Evolutionary conservation across 805 yeast species (phyloP).

Genomic region (Barnettozyma pratensis): DNA sequence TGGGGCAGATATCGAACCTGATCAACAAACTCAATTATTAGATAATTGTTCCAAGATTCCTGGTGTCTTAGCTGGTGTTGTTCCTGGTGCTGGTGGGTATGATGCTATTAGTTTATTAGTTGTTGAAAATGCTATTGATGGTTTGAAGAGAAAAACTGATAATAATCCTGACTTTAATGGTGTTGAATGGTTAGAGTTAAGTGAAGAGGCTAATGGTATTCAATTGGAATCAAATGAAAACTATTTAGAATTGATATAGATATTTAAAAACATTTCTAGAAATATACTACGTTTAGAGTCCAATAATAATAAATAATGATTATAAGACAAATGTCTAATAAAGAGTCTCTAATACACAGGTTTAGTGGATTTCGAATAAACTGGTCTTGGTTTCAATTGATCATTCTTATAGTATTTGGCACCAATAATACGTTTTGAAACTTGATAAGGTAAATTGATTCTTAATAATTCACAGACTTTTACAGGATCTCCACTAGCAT

Average conservation of each 20-base stretch:
- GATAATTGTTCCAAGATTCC: constrained; percentile 48
- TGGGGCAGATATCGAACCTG: constrained; percentile 88
- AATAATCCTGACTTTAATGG: constrained; percentile 30
- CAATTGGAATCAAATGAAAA: constrained; percentile 37
- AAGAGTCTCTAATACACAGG: too few species aligned
- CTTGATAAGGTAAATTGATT: not conserved
- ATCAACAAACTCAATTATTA: constrained; percentile 62
- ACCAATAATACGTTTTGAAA: not conserved
- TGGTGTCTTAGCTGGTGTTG: constrained; percentile 93
- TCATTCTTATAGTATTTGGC: constrained; percentile 2
- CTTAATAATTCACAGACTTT: constrained; percentile 1
- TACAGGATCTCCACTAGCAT: not conserved
- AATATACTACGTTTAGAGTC: not conserved
- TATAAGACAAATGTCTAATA: not conserved
- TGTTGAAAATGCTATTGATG: constrained; percentile 36
- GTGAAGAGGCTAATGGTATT: constrained; percentile 59
- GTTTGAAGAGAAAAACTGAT: constrained; percentile 27
- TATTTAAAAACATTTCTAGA: not conserved
- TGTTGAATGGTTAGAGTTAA: constrained; percentile 65
- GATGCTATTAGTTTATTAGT: constrained; percentile 84
- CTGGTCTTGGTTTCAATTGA: not conserved
- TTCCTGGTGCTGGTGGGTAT: constrained; percentile 98
- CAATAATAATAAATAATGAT: not conserved
- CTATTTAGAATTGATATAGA: constrained; percentile 15
- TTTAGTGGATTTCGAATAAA: not conserved